Evolutionary conservation across 2,329 filamentous ascomycete species (phyloP), one percentile per base, ranked within the genome.

Genomic region (Tolypocladium guangdongense): DNA sequence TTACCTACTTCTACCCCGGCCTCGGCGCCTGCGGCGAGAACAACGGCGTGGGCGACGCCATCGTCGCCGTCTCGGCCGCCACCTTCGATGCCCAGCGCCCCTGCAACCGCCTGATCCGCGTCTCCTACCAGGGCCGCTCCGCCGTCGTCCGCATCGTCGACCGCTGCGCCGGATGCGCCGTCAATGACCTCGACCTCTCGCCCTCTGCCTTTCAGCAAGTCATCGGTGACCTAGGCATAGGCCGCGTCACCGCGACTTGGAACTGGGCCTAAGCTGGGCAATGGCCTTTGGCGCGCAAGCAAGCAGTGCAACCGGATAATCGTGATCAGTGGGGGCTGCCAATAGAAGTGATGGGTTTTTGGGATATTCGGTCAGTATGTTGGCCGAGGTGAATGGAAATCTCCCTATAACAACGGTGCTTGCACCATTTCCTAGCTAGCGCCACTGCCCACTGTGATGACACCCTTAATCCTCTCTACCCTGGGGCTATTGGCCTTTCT

Each of bases 11-110:
- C 66, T 70, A 73, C 20, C 80, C 85, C 0, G 73, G 68, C 4
- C 74, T 88, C 4, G 87, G 88, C 14, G 83, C 87, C 0, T 92
- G 88, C 64, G 88, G 87, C 6, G 67, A 77, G 35, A 74, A 69
- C 1, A 81, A 78, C 52, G 67, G 64, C 1, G 71, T 74, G 8
- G 68, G 65, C 8, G 84, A 90, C 54, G 63, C 76, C 54, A 79
- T 91, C 41, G 84, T 80, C 37, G 80, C 88, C 0, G 75, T 92
- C 0, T 85, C 84, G 2, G 79, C 84, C 60, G 63, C 76, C n/a
- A 64, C 87, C 5, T 92, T 81, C 63, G 86, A 90, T 64, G 75
- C 80, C 0, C 73, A 73, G 1, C 69, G 71, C 4, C 64, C 71
- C 1, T 92, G 88, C 62, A 84, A 83, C 2, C 72, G 74, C 61